Conservation (phyloP, 2,329 filamentous ascomycete species). For the Ophiosphaerella korrae region DNA sequence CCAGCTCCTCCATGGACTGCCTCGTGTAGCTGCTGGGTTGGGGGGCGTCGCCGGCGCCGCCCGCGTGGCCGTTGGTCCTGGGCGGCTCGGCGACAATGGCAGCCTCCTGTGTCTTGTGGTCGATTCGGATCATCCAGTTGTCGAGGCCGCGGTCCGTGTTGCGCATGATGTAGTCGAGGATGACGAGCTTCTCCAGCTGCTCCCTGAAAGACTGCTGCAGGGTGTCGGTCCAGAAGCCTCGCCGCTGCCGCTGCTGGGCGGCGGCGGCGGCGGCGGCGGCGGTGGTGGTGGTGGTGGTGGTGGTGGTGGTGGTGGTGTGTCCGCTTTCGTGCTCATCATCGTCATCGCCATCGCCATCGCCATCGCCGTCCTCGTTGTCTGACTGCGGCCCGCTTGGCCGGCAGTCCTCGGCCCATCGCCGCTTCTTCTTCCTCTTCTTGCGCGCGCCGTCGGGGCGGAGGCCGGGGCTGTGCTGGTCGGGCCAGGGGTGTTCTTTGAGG, state of each 20-base stretch:
- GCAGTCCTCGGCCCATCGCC: constrained; percentile 78
- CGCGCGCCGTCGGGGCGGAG: constrained; percentile 71
- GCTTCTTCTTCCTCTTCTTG: constrained; percentile 71
- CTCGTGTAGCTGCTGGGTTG: constrained; percentile 60
- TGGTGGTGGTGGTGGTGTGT: constrained; percentile 41
- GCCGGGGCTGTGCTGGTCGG: constrained; percentile 76
- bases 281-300: too few species aligned
- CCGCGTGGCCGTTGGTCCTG: constrained; percentile 58
- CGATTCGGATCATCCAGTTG: constrained; percentile 99
- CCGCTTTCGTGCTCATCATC: constrained; percentile 65
- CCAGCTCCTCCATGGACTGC: constrained; percentile 63
- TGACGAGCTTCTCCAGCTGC: constrained; percentile 94
- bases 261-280: constrained; percentile 43
- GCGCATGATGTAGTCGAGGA: constrained; percentile 98
- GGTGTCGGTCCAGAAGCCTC: constrained; percentile 83
- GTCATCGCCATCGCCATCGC: constrained; percentile 62
- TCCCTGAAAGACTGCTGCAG: constrained; percentile 93
- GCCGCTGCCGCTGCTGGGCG: constrained; percentile 47
- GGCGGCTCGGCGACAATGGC: constrained; percentile 86
- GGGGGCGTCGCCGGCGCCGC: constrained; percentile 38
- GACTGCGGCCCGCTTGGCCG: constrained; percentile 67
- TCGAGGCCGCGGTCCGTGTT: constrained; percentile 96
- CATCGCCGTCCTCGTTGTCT: constrained; percentile 65
- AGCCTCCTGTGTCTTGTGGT: constrained; percentile 80
- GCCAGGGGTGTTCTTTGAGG: constrained; percentile 93